Conservation (phyloP, 768 basidiomycete genomes). For the Sutorius australiensis region DNA sequence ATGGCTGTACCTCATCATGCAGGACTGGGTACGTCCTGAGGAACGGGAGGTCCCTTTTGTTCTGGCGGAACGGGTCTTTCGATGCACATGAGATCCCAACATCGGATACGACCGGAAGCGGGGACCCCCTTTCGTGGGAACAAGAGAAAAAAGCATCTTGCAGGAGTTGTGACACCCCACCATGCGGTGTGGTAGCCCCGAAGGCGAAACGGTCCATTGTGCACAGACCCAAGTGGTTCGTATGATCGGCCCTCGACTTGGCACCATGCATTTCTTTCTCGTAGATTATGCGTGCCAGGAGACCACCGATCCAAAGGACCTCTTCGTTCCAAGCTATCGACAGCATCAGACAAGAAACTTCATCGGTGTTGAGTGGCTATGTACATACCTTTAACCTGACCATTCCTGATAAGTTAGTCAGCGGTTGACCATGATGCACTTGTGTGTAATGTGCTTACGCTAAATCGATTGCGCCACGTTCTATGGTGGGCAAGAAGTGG, state of each 20-base stretch:
- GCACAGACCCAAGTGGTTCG: slow-evolving; percentile 47
- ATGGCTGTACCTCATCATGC: neutral
- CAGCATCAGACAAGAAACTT: neutral
- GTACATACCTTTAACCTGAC: slow-evolving; percentile 68
- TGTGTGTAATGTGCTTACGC: slow-evolving; percentile 46
- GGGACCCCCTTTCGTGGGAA: neutral
- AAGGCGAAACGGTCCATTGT: slow-evolving; percentile 84
- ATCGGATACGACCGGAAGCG: slow-evolving; percentile 14
- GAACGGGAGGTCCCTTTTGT: slow-evolving; percentile 1
- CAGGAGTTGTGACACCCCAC: slow-evolving; percentile 9
- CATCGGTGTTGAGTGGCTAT: neutral
- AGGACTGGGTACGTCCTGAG: slow-evolving; percentile 4
- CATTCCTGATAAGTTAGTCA: slow-evolving; percentile 52
- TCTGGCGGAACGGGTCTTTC: slow-evolving; percentile 2
- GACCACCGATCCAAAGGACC: slow-evolving; percentile 77
- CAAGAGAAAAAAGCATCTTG: slow-evolving; percentile 16
- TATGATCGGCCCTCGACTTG: neutral
- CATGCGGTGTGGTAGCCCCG: slow-evolving; percentile 27
- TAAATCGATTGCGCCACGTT: slow-evolving; percentile 87
- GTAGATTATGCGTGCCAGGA: slow-evolving; percentile 77
- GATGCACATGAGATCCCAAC: slow-evolving; percentile 1
- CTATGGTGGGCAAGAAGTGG: slow-evolving; percentile 92
- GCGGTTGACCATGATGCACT: neutral
- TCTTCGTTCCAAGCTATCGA: slow-evolving; percentile 83
- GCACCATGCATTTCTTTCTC: slow-evolving; percentile 63